Base-by-base conservation (phyloP, 73 alveolate genomes). In the Paramecium tetraurelia region DNA sequence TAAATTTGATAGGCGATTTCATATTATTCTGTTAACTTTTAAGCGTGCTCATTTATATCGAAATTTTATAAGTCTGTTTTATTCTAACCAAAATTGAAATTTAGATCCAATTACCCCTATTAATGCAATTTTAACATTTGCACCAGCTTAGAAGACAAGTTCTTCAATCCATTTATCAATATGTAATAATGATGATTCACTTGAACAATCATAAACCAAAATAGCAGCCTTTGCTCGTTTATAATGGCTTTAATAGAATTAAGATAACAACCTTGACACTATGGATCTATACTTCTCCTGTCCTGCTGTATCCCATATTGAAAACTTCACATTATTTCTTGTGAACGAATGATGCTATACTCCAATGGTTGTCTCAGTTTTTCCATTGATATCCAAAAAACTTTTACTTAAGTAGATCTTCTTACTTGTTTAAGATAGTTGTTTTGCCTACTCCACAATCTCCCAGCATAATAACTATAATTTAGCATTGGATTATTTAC, bases 361-460 rank as follows among this genome's bases (percentile, higher is more conserved):
- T 3, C 84, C 84, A 63, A 63, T 63, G 0, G 84, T 63, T 33
- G 46, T 33, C 12, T 63, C 84, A 0, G 84, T 27, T 8, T 63
- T 14, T 11, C 27, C 27, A 33, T 33, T 63, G 2, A 63, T 27
- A 33, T 63, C 84, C 27, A 63, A 24, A 27, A 63, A 63, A 27
- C 53, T 63, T 31, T 27, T 22, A 24, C 7, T 63, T 63, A 63
- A 7, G 10, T 63, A 63, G 44, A 27, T 53, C 69, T 18, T 18
- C 69, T 27, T 63, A 63, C 84, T 63, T 63, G n/a, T 63, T 27
- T 1, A 63, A 63, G 22, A 63, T 63, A 1, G 84, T 92, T 16
- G 99, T 95, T 92, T 97, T 97, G 11, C 99, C 99, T 33, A 95
- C 98, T 20, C 98, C 98, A 20, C 98, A 43, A 57, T 97, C 99